Conservation (phyloP, 805 yeast genomes). For the Candida dendrica region DNA sequence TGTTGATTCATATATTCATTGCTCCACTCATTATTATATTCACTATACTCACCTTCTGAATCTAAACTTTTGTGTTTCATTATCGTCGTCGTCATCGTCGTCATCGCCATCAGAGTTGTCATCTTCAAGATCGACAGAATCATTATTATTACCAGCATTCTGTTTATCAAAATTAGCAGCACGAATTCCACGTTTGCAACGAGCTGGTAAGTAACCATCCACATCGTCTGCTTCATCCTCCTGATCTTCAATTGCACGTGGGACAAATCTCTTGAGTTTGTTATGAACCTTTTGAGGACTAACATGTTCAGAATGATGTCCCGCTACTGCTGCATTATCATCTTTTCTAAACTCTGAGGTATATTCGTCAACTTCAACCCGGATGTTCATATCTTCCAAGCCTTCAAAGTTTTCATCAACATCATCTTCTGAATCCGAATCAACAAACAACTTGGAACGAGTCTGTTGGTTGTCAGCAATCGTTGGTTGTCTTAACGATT, state of each 20-base stretch:
- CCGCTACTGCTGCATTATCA: background rate
- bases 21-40: no score
- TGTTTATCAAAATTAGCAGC: background rate
- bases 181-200: background rate
- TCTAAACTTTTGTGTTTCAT: slow-evolving; percentile 28
- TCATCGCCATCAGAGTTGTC: slow-evolving; percentile 8
- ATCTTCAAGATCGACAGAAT: background rate
- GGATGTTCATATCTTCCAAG: slow-evolving; percentile 18
- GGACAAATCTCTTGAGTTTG: background rate
- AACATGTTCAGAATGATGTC: background rate
- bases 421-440: slow-evolving; percentile 9
- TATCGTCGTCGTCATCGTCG: slow-evolving; percentile 23
- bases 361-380: slow-evolving; percentile 3
- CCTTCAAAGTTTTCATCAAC: slow-evolving; percentile 6
- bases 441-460: slow-evolving; percentile 9
- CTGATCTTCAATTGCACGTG: background rate
- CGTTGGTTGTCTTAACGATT: slow-evolving; percentile 1
- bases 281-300: slow-evolving; percentile 10
- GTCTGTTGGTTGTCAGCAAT: background rate
- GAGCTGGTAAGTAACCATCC: background rate
- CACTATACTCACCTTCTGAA: slow-evolving; percentile 18
- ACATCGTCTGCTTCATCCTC: background rate
- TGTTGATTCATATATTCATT: no score
- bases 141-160: no score
- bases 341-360: slow-evolving; percentile 15